Base-by-base conservation (phyloP, 257 asterid species). In the Orobanche coerulescens region DNA sequence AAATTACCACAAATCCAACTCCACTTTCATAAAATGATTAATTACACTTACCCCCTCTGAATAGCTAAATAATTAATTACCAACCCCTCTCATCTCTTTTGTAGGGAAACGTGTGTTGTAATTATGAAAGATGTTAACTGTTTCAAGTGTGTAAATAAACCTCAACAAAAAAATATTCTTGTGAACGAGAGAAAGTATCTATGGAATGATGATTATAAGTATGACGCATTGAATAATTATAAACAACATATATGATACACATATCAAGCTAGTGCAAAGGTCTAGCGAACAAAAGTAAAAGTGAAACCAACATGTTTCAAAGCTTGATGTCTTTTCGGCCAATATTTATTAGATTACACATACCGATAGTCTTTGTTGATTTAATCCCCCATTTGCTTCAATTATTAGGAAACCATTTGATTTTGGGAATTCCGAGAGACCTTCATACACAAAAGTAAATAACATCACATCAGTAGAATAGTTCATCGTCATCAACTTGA, bases 301-400 rank as follows among this genome's bases (percentile, higher is more conserved):
- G 66, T 16, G 5, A 15, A 52, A 34, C 26, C 53, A 46, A 47
- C 65, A 26, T 30, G 0, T 51, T 51, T 4, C 43, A 57, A 49
- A 36, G 36, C 56, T 43, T 37, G 22, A 68, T 23, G 49, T 22
- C 4, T 8, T 9, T n/a, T 50, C 23, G 44, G 37, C 47, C n/a
- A 53, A 43, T 18, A 40, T 28, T 60, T 37, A 67, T 60, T 49
- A 26, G 72, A 68, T 61, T 60, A 70, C 61, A 75, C 93, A 56
- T 92, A 92, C 98, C 80, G 99, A 90, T 73, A 93, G 76, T 72
- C 99, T 66, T 78, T 93, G 99, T 65, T 93, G 99, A 85, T 93
- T 93, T 79, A 93, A 69, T 31, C 99, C 99, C 71, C 99, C 99
- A 68, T 93, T 93, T 66, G 99, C 99, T 81, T 93, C 99, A 57